Percentiles rank a stretch among this genome's conserved stretches.
Evolutionary conservation across 495 filamentous ascomycete genomes (phyloP).

Genomic region (Parachaetomium inaequale): DNA sequence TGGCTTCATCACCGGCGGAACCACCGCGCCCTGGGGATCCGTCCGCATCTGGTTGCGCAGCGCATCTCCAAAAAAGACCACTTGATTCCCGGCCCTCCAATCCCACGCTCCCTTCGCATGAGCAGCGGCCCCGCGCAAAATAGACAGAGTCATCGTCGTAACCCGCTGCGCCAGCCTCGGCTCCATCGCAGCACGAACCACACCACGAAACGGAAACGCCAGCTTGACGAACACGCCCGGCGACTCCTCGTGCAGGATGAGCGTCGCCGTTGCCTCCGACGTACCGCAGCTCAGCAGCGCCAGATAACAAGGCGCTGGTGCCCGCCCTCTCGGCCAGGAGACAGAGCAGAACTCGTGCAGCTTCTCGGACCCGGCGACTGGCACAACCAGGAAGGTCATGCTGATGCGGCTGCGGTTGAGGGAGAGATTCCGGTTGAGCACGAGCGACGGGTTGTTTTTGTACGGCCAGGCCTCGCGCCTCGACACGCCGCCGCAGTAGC

Average conservation of each 20-base stretch:
- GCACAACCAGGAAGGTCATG: background rate
- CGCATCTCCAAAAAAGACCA: background rate
- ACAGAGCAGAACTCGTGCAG: background rate
- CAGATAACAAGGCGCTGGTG: background rate
- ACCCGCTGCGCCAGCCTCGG: background rate
- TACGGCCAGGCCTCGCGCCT: background rate
- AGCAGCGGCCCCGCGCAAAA: background rate
- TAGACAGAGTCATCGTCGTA: background rate
- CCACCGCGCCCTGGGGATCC: background rate
- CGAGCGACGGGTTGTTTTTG: background rate
- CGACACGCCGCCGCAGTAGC: background rate
- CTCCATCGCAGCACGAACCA: background rate
- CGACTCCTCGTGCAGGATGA: background rate
- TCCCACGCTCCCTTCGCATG: background rate
- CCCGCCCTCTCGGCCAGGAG: background rate
- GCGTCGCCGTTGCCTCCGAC: background rate
- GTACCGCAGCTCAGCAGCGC: constrained; percentile 1
- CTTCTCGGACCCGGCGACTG: background rate
- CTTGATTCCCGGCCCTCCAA: background rate
- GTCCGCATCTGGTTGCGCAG: background rate
- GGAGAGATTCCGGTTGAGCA: background rate
- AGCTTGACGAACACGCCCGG: constrained; percentile 2
- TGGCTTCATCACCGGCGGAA: background rate
- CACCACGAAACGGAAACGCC: background rate
- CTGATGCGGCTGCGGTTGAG: background rate